Conservation (phyloP, 139 green algal genomes). For the Nannochloris sp. region DNA sequence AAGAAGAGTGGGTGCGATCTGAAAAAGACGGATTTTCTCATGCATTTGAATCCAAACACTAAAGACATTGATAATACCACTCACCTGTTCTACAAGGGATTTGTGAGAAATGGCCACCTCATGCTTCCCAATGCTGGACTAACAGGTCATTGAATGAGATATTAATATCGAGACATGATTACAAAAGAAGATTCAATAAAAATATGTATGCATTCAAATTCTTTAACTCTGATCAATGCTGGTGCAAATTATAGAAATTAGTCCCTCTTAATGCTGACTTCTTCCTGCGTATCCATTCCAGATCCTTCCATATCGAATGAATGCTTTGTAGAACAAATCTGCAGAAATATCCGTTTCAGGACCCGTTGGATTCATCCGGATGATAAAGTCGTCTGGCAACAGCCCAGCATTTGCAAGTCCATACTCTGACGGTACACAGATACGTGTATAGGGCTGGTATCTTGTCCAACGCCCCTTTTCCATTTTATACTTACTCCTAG, state of each 20-base stretch:
- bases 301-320: conserved; percentile 2
- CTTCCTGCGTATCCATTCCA: not conserved
- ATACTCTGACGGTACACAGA: not conserved
- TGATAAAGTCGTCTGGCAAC: conserved; percentile 1
- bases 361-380: not conserved
- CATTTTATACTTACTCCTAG: not conserved
- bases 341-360: not conserved
- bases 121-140: not conserved
- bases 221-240: not conserved
- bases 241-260: not conserved
- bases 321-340: not conserved
- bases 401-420: not conserved
- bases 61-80: conserved; percentile 1
- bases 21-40: not conserved
- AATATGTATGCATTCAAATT: not conserved
- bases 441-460: not conserved
- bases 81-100: conserved; percentile 4
- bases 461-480: not conserved
- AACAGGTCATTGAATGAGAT: conserved; percentile 1
- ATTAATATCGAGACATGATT: not conserved
- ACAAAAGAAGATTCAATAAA: not conserved
- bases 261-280: not conserved
- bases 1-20: not conserved
- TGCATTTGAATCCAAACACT: not conserved
- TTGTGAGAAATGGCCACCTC: not conserved